Conservation (phyloP, 495 filamentous ascomycete genomes). For the Penicillium lividum region DNA sequence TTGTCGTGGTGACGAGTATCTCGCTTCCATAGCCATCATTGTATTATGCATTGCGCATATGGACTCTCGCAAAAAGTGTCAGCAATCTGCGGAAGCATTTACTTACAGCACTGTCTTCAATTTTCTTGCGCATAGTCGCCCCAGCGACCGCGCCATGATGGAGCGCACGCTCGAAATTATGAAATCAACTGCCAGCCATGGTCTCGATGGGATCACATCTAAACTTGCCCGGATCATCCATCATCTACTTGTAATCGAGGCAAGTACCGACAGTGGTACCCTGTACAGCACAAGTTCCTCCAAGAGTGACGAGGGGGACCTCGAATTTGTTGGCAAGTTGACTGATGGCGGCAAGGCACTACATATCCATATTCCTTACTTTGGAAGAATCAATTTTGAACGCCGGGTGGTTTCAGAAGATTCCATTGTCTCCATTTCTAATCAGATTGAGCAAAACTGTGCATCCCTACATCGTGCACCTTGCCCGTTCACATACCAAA, state of each 20-base stretch:
- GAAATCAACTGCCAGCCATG: slow-evolving; percentile 25
- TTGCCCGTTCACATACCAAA: background rate
- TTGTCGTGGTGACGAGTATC: slow-evolving; percentile 54
- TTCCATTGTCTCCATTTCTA: background rate
- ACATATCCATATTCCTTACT: slow-evolving; percentile 40
- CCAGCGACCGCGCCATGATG: slow-evolving; percentile 44
- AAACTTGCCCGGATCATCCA: slow-evolving; percentile 43
- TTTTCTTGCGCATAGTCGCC: slow-evolving; percentile 40
- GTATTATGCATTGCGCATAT: slow-evolving; percentile 33
- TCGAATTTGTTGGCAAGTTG: slow-evolving; percentile 13
- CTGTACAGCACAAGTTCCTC: slow-evolving; percentile 26
- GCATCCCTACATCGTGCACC: background rate
- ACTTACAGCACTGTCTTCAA: slow-evolving; percentile 20
- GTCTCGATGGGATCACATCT: slow-evolving; percentile 20
- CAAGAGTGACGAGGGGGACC: slow-evolving; percentile 9
- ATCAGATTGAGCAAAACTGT: background rate
- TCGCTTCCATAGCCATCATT: slow-evolving; percentile 49
- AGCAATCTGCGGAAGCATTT: background rate
- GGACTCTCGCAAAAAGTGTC: slow-evolving; percentile 23
- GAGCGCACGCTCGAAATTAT: slow-evolving; percentile 43
- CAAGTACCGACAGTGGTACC: slow-evolving; percentile 21
- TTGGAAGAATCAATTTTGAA: slow-evolving; percentile 39
- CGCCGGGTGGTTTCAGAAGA: slow-evolving; percentile 9
- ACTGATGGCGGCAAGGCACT: slow-evolving; percentile 16
- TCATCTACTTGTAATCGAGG: slow-evolving; percentile 29